Evolutionary conservation across 441 rosid genomes (phyloP), one percentile per base, ranked within the genome.

Genomic region (Pelargonium fulgidum): DNA sequence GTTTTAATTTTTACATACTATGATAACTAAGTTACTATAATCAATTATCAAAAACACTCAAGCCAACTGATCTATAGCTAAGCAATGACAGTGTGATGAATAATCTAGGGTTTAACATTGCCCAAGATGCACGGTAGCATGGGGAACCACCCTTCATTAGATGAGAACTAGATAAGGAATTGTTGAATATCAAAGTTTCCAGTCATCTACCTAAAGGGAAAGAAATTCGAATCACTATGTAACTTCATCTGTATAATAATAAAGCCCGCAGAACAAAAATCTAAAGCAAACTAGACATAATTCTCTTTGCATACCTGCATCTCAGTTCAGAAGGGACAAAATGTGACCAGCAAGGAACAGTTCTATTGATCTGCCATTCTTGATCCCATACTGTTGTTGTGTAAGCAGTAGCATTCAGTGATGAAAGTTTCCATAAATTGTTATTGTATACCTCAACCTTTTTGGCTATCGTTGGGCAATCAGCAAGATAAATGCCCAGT

Each of bases 261-360:
- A 29, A 3, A 36, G 41, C 41, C 8, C 6, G 8, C 7, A 36
- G 61, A 48, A 67, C 7, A 68, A 44, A 47, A 22, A 19, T 59
- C 36, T 39, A 64, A 72, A 26, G 3, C 6, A 1, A 1, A 52
- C 9, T 3, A 10, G 42, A 58, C 22, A 68, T 44, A 26, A 58
- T 58, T 7, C 42, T 44, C 58, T 1, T 41, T 45, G 67, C 75
- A 17, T 84, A 91, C 94, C 79, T 80, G 82, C 96, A 90, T 36
- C 92, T 81, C 69, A 39, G 76, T 72, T 82, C 76, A 3, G 33
- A 47, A 70, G 78, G 73, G 66, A 92, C 68, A 74, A 90, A 90
- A 85, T 84, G 93, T 0, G 98, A 92, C 96, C 96, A 90, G 70
- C 98, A 92, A n/a, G 98, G 98, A 73, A 89, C 93, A 68, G 82